Base-by-base conservation (phyloP, 176 grass and related monocot genomes). In the Eremochloa ophiuroides region DNA sequence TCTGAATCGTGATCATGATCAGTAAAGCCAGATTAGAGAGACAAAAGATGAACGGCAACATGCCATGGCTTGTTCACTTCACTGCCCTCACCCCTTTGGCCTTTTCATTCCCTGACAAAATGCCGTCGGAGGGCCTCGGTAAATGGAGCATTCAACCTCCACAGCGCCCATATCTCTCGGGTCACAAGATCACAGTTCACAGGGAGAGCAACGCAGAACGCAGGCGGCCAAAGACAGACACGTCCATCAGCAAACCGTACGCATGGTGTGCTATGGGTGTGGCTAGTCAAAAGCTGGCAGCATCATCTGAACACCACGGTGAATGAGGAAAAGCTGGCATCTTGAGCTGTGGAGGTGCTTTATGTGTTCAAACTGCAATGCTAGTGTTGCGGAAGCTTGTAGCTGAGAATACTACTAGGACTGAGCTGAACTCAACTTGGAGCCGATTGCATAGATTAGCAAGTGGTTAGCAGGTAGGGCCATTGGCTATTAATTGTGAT, bases 401-500 rank as follows among this genome's bases (percentile, higher is more conserved):
- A n/a, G 6, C 23, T 25, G 22, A 38, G 28, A 1, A 18, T 10
- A 28, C 3, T 9, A 44, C 16, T 28, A 35, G 11, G 29, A 62
- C 28, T 29, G 58, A 25, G 37, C 77, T 27, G 63, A 80, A 27
- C 55, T 77, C 66, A 65, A 75, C 10, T 10, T 48, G 56, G 55
- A 69, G 62, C 44, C 41, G 13, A 7, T 22, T 55, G 37, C 41
- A 55, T 43, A 64, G 43, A 72, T 58, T 65, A 73, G 40, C 79
- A 42, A 83, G 74, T 58, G 73, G 86, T 58, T 75, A 42, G 58
- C 69, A 30, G 29, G 38, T 48, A 48, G 23, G 27, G 14, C 44
- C 65, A 69, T 74, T 80, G 31, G 22, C 4, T 25, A 67, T 68
- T 79, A 67, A 84, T 61, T n/a, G n/a, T 15, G 6, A 47, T 44